Evolutionary conservation across 768 basidiomycete species (phyloP).

Genomic region (Mrakia gelida): DNA sequence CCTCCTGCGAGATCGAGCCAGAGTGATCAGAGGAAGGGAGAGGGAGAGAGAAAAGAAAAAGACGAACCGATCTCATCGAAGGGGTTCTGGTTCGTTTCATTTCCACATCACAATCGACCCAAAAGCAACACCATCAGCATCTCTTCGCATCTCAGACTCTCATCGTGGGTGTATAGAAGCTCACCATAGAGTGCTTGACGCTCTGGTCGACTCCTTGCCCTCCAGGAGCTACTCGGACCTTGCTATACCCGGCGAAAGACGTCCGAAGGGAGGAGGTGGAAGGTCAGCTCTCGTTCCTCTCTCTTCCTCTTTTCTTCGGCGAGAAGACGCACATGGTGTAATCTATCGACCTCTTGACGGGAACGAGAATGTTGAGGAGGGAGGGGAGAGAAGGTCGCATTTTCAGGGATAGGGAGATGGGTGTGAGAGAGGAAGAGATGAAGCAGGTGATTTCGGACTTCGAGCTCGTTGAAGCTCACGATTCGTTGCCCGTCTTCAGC

Average conservation of each 20-base stretch:
- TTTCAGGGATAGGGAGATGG: neutral
- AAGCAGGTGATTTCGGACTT: neutral
- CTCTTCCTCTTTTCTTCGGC: neutral
- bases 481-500: no score
- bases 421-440: neutral
- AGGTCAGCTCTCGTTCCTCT: neutral
- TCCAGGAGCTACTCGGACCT: constrained; percentile 92
- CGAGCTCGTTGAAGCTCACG: no score
- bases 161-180: constrained; percentile 35
- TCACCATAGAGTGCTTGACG: constrained; percentile 98
- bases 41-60: neutral
- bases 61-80: constrained; percentile 91
- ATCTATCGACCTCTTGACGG: constrained; percentile 94
- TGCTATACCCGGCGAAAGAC: constrained; percentile 46
- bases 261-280: constrained; percentile 5
- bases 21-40: neutral
- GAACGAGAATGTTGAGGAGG: constrained; percentile 84
- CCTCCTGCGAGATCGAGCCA: neutral
- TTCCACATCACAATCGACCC: constrained; percentile 5
- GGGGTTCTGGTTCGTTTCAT: constrained; percentile 63
- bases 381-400: constrained; percentile 73
- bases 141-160: no score
- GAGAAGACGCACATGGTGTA: constrained; percentile 72
- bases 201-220: constrained; percentile 94
- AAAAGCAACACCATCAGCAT: neutral